Evolutionary conservation across 2,329 filamentous ascomycete genomes (phyloP).

Genomic region (Fusarium sp.): DNA sequence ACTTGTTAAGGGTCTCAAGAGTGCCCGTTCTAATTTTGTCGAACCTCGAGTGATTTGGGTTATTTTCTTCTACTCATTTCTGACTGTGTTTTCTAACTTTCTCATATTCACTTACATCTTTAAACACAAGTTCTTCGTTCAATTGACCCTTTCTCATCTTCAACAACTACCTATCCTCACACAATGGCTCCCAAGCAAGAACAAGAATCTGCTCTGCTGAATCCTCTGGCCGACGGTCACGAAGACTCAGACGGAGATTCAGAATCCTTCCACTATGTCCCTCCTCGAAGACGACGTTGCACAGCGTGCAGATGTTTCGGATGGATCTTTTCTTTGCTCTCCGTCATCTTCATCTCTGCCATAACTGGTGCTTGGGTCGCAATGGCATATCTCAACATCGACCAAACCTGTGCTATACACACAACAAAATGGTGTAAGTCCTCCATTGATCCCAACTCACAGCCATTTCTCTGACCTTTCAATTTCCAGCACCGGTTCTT

Average conservation of each 20-base stretch:
- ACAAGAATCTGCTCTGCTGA: slow-evolving; percentile 35
- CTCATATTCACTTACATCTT: background rate
- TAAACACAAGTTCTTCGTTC: background rate
- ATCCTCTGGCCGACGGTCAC: slow-evolving; percentile 15
- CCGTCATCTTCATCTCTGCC: slow-evolving; percentile 27
- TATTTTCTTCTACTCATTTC: background rate
- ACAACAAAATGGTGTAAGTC: slow-evolving; percentile 54
- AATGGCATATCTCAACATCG: slow-evolving; percentile 34
- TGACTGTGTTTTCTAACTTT: background rate
- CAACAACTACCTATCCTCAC: background rate
- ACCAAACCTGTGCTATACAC: slow-evolving; percentile 42
- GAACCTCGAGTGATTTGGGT: background rate
- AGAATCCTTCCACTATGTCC: slow-evolving; percentile 32
- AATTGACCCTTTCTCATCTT: background rate
- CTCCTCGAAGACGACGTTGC: slow-evolving; percentile 19
- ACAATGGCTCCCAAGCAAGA: slow-evolving; percentile 38
- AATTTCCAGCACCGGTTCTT: slow-evolving; percentile 48
- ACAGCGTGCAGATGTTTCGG: slow-evolving; percentile 29
- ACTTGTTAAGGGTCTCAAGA: slow-evolving; percentile 10
- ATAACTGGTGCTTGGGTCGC: slow-evolving; percentile 37
- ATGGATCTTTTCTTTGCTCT: slow-evolving; percentile 7
- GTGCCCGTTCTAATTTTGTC: slow-evolving; percentile 14
- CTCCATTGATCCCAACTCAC: accelerated
- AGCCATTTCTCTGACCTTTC: background rate
- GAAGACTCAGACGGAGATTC: slow-evolving; percentile 35